Conservation (phyloP, 2,329 filamentous ascomycete genomes). For the Fusarium chlamydosporum region DNA sequence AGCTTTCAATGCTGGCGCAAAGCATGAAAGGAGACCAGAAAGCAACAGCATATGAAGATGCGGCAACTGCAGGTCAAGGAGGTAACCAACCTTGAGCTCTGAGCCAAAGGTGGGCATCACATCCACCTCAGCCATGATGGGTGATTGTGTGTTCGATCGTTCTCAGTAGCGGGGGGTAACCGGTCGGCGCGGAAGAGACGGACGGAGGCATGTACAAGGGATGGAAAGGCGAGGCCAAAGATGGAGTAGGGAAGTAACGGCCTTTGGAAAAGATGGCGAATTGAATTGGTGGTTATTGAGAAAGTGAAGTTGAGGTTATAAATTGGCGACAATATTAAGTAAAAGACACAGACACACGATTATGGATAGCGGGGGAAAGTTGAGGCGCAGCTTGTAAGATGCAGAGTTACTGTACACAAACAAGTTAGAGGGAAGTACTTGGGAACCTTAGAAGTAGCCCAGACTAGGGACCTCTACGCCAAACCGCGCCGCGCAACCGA, state of each 20-base stretch:
- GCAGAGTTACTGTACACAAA: constrained; percentile 12
- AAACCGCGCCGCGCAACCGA: constrained; percentile 31
- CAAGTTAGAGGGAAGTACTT: background rate
- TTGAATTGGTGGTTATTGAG: constrained; percentile 24
- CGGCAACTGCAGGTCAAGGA: background rate
- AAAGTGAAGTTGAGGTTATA: constrained; percentile 30
- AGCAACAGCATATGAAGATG: background rate
- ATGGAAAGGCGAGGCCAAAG: constrained; percentile 16
- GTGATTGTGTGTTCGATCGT: constrained; percentile 39
- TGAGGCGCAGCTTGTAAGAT: constrained; percentile 43
- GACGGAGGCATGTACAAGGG: constrained; percentile 44
- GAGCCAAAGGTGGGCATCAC: constrained; percentile 88
- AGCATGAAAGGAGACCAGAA: background rate
- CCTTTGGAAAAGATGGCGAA: background rate
- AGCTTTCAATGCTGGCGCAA: constrained; percentile 31
- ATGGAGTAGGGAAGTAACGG: background rate
- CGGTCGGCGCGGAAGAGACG: constrained; percentile 37
- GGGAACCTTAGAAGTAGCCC: constrained; percentile 12
- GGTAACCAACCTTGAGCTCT: constrained; percentile 83
- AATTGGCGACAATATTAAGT: constrained; percentile 14
- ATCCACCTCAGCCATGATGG: constrained; percentile 84
- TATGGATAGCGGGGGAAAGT: constrained; percentile 34
- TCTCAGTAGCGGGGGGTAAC: constrained; percentile 40
- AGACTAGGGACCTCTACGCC: background rate
- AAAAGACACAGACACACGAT: background rate